phyloP scores from a whole-genome alignment of 768 basidiomycete genomes.

The Pleurotus tuber-regium region DNA sequence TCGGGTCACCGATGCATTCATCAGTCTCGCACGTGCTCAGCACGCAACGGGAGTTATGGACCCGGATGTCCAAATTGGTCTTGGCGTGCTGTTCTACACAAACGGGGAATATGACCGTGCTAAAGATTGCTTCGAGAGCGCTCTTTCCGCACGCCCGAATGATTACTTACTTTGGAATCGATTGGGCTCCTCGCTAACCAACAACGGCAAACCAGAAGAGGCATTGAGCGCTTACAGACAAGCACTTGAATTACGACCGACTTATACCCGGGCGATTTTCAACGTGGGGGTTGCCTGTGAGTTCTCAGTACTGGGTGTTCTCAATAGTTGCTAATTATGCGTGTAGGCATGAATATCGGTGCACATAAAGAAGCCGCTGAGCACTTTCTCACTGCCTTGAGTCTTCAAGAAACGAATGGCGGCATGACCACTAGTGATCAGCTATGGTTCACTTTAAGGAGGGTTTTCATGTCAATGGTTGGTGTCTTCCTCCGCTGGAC shows the following conservation, averaged over 20 bases:
- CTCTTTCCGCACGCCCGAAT: conserved; percentile 78
- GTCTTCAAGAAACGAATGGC: conserved; percentile 59
- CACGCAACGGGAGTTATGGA: conserved; percentile 71
- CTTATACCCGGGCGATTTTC: conserved; percentile 95
- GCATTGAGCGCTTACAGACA: conserved; percentile 88
- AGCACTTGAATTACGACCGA: conserved; percentile 87
- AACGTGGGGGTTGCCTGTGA: conserved; percentile 97
- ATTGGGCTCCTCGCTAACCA: conserved; percentile 90
- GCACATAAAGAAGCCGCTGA: conserved; percentile 95
- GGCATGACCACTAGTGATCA: conserved; percentile 76
- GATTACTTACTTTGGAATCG: conserved; percentile 97
- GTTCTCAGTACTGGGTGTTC: conserved; percentile 27
- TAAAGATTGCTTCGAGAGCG: conserved; percentile 92
- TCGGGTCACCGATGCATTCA: conserved; percentile 78
- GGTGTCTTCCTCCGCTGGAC: conserved; percentile 22
- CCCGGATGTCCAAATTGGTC: conserved; percentile 88
- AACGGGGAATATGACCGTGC: conserved; percentile 84
- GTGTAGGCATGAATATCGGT: conserved; percentile 88
- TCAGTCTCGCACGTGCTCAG: conserved; percentile 80
- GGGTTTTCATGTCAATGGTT: conserved; percentile 82
- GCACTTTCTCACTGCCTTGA: conserved; percentile 86
- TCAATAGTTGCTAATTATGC: not conserved
- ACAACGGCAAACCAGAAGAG: conserved; percentile 92
- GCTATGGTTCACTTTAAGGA: conserved; percentile 86
- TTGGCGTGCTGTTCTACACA: conserved; percentile 92